Evolutionary conservation across 1,284 basidiomycete species (phyloP).

Genomic region (Rhodotorula sp.): DNA sequence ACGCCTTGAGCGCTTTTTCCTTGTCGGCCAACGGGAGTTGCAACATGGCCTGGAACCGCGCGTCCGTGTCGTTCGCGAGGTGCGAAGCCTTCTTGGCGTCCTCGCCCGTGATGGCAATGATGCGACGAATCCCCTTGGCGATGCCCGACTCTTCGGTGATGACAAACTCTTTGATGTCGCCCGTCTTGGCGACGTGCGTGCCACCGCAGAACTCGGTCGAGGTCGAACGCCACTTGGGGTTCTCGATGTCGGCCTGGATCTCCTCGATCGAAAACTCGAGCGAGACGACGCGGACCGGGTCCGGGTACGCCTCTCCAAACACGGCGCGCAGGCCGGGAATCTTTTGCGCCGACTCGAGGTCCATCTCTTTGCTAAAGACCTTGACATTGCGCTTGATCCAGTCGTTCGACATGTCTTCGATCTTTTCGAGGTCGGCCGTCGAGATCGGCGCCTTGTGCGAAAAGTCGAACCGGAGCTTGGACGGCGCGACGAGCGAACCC

Average conservation of each 20-base stretch:
- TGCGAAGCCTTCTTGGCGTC: conserved; percentile 82
- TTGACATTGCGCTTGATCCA: conserved; percentile 89
- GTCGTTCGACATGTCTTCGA: conserved; percentile 78
- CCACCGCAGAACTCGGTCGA: conserved; percentile 98
- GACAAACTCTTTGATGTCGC: conserved; percentile 93
- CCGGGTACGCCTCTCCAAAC: conserved; percentile 96
- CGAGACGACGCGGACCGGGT: conserved; percentile 92
- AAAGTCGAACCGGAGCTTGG: conserved; percentile 97
- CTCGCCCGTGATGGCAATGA: conserved; percentile 91
- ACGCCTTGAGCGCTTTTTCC: conserved; percentile 79
- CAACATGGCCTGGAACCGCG: conserved; percentile 67
- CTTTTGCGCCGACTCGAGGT: conserved; percentile 75
- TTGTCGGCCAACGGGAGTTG: conserved; percentile 71
- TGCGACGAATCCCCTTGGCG: conserved; percentile 93
- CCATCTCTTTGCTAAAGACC: conserved; percentile 84
- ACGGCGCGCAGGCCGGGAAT: conserved; percentile 94
- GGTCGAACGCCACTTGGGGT: conserved; percentile 84
- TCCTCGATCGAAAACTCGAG: conserved; percentile 85
- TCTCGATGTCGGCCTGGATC: conserved; percentile 77
- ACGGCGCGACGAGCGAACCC: conserved; percentile 92
- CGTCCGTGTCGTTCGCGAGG: conserved; percentile 65
- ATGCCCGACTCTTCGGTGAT: conserved; percentile 95
- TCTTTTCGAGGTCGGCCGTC: conserved; percentile 71
- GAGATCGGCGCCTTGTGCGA: conserved; percentile 88
- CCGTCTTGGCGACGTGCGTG: conserved; percentile 94